Evolutionary conservation across 192 early-diverging fungal genomes (phyloP), one percentile per base, ranked within the genome.

Genomic region (Lobosporangium transversale): DNA sequence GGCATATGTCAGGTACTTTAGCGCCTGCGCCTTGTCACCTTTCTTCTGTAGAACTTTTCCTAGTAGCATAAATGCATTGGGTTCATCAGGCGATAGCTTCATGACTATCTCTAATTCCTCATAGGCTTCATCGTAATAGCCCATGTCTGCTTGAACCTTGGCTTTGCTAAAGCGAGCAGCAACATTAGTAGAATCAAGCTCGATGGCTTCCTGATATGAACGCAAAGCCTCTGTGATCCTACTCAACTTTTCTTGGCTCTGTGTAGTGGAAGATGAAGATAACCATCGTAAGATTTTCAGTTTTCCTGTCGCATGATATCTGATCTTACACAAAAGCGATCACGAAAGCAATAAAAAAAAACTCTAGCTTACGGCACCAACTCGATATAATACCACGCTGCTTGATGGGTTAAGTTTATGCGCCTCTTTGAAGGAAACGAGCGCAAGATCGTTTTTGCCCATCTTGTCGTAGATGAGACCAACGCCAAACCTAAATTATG

Each of bases 381-480:
- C 78, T 29, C 88, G 88, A 51, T 87, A 88, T 18, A 92, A 78
- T 30, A 95, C 67, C 26, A 95, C 81, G 6, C 90, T 85, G 59
- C 91, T 95, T 42, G 85, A 80, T 1, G 85, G 78, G 62, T 94
- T 95, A 17, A 98, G 86, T 7, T 83, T 74, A 40, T 93, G 59
- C 0, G 96, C 95, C 1, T 84, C 82, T 48, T 82, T 78, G 70
- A 89, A 94, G 68, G 94, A 87, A 50, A 88, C 89, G 57, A 90
- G 89, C 7, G 95, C 91, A 40, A 88, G 57, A 42, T 90, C 82
- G 23, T 81, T 81, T 65, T 96, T 93, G 26, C 92, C 94, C 53
- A 91, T 84, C 10, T 87, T 83, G 57, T 85, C 75, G 62, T 89
- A 93, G 40, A 91, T 76, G 56, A 85, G 73, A 2, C 92, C 95